A percentile compares a stretch with the other conserved stretches of the same genome.
Conservation (phyloP, 2,329 filamentous ascomycete species). For the Penicillium vulpinum region DNA sequence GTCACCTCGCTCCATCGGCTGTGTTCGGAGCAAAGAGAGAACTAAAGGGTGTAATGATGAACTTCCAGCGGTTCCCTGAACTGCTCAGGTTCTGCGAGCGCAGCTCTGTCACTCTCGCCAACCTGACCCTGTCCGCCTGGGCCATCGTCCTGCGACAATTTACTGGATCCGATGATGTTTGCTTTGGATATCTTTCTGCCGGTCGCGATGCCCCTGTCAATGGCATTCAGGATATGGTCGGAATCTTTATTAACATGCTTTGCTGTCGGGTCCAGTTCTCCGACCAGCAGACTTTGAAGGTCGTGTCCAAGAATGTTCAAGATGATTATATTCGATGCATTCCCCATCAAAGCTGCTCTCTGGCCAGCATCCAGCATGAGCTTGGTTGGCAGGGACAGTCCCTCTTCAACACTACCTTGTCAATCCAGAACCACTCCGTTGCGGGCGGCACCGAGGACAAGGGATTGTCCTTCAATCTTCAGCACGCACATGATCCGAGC, state of each 20-base stretch:
- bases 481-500: constrained; percentile 40
- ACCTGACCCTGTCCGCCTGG: constrained; percentile 41
- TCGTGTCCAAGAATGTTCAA: constrained; percentile 48
- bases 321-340: constrained; percentile 50
- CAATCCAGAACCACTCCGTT: constrained; percentile 40
- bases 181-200: constrained; percentile 44
- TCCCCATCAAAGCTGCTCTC: constrained; percentile 52
- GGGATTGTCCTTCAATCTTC: constrained; percentile 32
- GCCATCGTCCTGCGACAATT: constrained; percentile 38
- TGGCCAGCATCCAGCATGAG: constrained; percentile 50
- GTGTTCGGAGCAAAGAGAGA: constrained; percentile 17
- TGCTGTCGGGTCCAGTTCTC: constrained; percentile 49
- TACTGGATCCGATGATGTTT: constrained; percentile 40
- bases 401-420: constrained; percentile 46
- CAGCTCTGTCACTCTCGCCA: constrained; percentile 37
- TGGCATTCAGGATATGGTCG: constrained; percentile 49
- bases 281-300: constrained; percentile 37
- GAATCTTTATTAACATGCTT: constrained; percentile 57
- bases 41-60: constrained; percentile 29
- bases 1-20: constrained; percentile 27
- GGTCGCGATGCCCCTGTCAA: constrained; percentile 49
- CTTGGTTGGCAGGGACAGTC: constrained; percentile 36
- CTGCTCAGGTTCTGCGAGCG: constrained; percentile 35
- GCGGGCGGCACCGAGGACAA: constrained; percentile 25
- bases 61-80: constrained; percentile 33